These are phyloP conservation scores for Paramecium bursaria DNA, from an alignment of 73 alveolate species.

Conservation along the genomic window DNA sequence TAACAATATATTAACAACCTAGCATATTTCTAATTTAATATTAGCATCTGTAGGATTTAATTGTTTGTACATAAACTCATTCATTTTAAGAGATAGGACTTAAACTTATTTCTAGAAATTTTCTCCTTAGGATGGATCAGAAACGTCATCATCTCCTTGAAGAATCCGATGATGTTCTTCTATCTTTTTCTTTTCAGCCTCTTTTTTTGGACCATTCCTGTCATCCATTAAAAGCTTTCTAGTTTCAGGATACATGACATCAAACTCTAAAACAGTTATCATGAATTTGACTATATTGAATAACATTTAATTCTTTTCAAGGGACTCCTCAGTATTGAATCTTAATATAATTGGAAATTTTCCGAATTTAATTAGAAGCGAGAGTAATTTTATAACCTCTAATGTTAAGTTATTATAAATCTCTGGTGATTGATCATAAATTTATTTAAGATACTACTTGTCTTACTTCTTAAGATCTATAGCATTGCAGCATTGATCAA, in stretches of 20 bases:
- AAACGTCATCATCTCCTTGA: constrained; percentile 54
- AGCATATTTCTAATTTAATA: constrained; percentile 66
- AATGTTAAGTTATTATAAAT: constrained; percentile 57
- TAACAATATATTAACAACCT: constrained; percentile 42
- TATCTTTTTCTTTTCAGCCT: constrained; percentile 50
- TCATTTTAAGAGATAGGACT: constrained; percentile 23
- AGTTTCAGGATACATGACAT: constrained; percentile 66
- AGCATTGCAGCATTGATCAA: neutral
- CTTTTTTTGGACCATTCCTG: too few relatives aligned
- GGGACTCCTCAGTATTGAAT: constrained; percentile 9
- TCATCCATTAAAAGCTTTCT: constrained; percentile 43
- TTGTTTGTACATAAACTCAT: constrained; percentile 46
- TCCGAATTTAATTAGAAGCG: constrained; percentile 50
- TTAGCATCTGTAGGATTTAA: constrained; percentile 21
- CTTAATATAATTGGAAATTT: constrained; percentile 54
- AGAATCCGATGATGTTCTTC: neutral
- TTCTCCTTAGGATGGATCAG: constrained; percentile 50
- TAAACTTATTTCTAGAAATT: constrained; percentile 32
- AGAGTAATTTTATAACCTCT: constrained; percentile 52
- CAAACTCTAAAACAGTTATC: constrained; percentile 51
- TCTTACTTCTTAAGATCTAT: constrained; percentile 13
- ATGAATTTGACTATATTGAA: constrained; percentile 40
- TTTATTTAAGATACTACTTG: neutral
- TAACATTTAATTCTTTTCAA: neutral
- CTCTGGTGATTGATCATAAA: constrained; percentile 15